phyloP scores from a whole-genome alignment of 148 eudicot species.

The Chenopodium suecicum region DNA sequence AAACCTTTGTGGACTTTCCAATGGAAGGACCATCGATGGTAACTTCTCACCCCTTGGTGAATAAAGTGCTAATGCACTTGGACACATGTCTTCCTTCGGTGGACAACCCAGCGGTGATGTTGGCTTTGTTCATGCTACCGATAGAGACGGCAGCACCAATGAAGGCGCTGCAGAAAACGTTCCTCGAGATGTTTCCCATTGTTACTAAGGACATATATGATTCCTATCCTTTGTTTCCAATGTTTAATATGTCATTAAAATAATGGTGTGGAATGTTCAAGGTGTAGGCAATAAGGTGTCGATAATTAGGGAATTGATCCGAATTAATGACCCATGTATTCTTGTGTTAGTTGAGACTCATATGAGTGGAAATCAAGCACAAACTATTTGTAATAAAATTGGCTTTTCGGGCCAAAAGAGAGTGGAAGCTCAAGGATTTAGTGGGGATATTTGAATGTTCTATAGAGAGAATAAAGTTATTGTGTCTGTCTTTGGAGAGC shows the following conservation, averaged over 20 bases:
- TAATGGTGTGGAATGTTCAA: background rate
- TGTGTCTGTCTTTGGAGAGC: too few relatives aligned
- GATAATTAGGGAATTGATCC: background rate
- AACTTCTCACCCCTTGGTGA: background rate
- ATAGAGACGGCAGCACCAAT: background rate
- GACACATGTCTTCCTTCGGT: background rate
- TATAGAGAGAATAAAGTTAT: too few relatives aligned
- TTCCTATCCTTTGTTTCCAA: background rate
- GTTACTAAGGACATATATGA: too few relatives aligned
- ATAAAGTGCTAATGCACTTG: background rate
- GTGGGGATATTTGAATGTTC: too few relatives aligned
- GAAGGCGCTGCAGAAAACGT: too few relatives aligned
- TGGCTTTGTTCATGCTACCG: background rate
- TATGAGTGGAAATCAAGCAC: background rate
- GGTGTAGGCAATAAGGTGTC: background rate
- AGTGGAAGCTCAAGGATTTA: background rate
- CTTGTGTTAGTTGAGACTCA: background rate
- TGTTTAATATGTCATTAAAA: background rate
- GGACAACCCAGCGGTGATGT: background rate
- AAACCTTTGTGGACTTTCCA: background rate
- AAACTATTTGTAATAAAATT: background rate
- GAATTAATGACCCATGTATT: background rate
- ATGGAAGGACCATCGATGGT: background rate
- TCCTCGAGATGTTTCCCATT: too few relatives aligned
- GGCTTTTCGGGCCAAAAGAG: background rate